Base-by-base conservation (phyloP, 257 asterid genomes). In the Salvia rosmarinus region DNA sequence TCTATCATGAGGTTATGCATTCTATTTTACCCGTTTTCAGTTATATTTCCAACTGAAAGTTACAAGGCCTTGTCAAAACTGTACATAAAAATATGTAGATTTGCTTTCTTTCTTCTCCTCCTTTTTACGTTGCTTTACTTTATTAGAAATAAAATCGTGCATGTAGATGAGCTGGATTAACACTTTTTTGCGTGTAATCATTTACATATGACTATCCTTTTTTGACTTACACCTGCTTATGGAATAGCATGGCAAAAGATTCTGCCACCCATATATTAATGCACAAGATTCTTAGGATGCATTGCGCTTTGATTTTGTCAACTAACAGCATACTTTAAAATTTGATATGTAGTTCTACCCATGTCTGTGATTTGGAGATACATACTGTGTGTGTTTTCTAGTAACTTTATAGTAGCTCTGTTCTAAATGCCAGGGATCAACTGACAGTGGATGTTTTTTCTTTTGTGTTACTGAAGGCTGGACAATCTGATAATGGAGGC, bases 401-500 rank as follows among this genome's bases (percentile, higher is more conserved):
- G 63, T 72, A 68, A 46, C 23, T 73, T 49, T 39, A 23, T 55
- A 64, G 66, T 74, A 40, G 57, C 51, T 73, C 44, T 79, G 51
- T 82, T 23, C 66, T 62, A 58, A 69, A 62, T 60, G 42, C 67
- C 55, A 32, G 44, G 67, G 68, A 73, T 61, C 50, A 23, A 67
- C 79, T 70, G 34, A 64, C 66, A 37, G 46, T 28, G 55, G 57
- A 30, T 76, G 64, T 43, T 60, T 63, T 63, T 58, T 74, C 54
- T 78, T 75, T 75, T 66, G 54, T 43, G 46, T 70, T 82, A 55
- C 64, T 70, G 50, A 78, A 93, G 98, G 94, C 79, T 90, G 95
- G 98, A 90, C 75, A 85, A 86, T 80, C 97, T 93, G 78, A 86
- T 93, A 32, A 78, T 90, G 84, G 98, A 93, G 78, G 98, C 98